These are phyloP conservation scores for Penicillium sp. DNA, from an alignment of 2,329 filamentous ascomycete genomes.

Conservation along the genomic window DNA sequence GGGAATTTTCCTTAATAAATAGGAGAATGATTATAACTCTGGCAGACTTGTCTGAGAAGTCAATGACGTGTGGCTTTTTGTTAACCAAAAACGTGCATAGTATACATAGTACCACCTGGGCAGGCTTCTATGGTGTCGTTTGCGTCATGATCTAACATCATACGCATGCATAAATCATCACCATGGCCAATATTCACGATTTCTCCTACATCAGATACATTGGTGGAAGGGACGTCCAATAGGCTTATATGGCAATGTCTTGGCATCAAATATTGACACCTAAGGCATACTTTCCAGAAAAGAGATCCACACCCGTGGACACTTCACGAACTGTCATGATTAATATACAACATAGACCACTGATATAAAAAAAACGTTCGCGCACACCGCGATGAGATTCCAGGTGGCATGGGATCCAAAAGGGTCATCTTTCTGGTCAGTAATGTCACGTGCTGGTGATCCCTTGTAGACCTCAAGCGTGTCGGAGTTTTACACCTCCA, in stretches of 20 bases:
- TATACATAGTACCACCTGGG: background rate
- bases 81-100: background rate
- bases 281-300: background rate
- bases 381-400: too few relatives aligned
- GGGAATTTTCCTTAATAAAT: background rate
- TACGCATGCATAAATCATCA: background rate
- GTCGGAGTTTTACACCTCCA: too few relatives aligned
- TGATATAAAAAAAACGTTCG: too few relatives aligned
- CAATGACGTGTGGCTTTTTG: conserved; percentile 2
- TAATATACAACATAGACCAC: too few relatives aligned
- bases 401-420: too few relatives aligned
- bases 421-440: too few relatives aligned
- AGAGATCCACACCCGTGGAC: too few relatives aligned
- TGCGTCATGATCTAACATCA: background rate
- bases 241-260: background rate
- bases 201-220: background rate
- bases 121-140: background rate
- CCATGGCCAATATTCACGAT: background rate
- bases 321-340: too few relatives aligned
- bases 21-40: background rate
- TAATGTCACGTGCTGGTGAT: too few relatives aligned
- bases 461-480: too few relatives aligned
- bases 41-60: background rate
- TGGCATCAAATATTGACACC: background rate
- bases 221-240: background rate